Evolutionary conservation across 2,329 filamentous ascomycete genomes (phyloP), one percentile per base, ranked within the genome.

Genomic region (Cytospora chrysosperma): DNA sequence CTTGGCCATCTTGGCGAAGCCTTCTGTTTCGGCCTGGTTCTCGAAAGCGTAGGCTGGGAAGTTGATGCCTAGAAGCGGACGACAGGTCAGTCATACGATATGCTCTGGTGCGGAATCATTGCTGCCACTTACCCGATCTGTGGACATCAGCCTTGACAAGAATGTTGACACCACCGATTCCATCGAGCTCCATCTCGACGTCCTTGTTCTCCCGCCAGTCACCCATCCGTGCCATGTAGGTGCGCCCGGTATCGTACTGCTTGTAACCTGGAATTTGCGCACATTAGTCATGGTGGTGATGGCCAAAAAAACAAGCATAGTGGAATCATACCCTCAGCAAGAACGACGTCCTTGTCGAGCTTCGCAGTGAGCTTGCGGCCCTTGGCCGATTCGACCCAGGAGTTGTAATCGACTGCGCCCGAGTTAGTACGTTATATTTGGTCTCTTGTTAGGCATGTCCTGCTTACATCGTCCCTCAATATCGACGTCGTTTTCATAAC

Each of bases 1-100:
- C 80, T 96, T 97, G 65, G 95, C 95, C 95, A 99, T 99, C 76
- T 96, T 97, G 43, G 95, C 95, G 73, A 99, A 99, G 8, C 95
- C 95, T 79, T 99, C 95, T 5, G 95, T 99, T 78, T 99, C 95
- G 68, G 95, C 95, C 79, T 99, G 95, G 77, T 99, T 98, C 76
- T 99, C 95, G 75, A 99, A 99, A 3, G 95, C 85, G 73, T 99
- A 99, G 74, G 88, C 88, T 10, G 95, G 95, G 77, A 99, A 99
- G 77, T 99, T 99, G 80, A 99, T 95, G 67, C 94, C 93, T 94
- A 27, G 21, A 10, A 17, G 21, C 12, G 24, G 17, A 24, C 28
- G 47, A 9, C 7, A 4, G 21, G 54, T 66, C 27, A 66, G 61
- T 54, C 6, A n/a, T n/a, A n/a, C n/a, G 8, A 28, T n/a, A n/a